Evolutionary conservation across 106 monocot species (phyloP).

Genomic region (Dendrobium catenatum): DNA sequence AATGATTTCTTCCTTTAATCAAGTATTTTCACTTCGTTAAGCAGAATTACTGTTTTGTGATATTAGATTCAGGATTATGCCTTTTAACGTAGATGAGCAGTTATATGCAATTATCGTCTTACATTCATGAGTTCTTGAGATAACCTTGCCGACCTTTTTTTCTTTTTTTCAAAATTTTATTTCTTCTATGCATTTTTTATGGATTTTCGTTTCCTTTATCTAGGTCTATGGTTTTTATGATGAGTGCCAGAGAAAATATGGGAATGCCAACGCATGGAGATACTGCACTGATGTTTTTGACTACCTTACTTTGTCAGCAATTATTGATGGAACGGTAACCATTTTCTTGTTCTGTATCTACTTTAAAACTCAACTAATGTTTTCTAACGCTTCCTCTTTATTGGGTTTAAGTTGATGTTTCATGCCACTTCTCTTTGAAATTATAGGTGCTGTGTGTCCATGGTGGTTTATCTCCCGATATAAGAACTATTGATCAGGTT

Average conservation of each 20-base stretch:
- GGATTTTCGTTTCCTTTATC: background rate
- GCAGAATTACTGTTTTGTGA: background rate
- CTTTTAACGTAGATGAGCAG: background rate
- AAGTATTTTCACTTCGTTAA: background rate
- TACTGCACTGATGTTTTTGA: conserved; percentile 99
- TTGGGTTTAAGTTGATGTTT: background rate
- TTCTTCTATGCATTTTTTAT: background rate
- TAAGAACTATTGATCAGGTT: conserved; percentile 94
- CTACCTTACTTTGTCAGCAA: conserved; percentile 91
- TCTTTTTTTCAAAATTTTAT: background rate
- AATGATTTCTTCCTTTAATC: background rate
- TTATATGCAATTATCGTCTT: background rate
- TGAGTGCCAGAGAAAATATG: conserved; percentile 97
- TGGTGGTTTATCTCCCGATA: conserved; percentile 96
- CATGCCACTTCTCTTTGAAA: conserved; percentile 8
- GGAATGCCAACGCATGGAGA: conserved; percentile 98
- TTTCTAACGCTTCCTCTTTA: background rate
- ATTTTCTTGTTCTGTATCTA: background rate
- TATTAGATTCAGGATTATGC: conserved; percentile 1
- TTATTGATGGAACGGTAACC: conserved; percentile 92
- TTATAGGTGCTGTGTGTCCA: conserved; percentile 95
- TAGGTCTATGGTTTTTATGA: conserved; percentile 99
- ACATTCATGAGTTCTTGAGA: background rate
- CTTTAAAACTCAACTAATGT: background rate
- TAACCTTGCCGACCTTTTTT: background rate